Base-by-base conservation (phyloP, 768 basidiomycete genomes). In the Auriscalpium microsporum region DNA sequence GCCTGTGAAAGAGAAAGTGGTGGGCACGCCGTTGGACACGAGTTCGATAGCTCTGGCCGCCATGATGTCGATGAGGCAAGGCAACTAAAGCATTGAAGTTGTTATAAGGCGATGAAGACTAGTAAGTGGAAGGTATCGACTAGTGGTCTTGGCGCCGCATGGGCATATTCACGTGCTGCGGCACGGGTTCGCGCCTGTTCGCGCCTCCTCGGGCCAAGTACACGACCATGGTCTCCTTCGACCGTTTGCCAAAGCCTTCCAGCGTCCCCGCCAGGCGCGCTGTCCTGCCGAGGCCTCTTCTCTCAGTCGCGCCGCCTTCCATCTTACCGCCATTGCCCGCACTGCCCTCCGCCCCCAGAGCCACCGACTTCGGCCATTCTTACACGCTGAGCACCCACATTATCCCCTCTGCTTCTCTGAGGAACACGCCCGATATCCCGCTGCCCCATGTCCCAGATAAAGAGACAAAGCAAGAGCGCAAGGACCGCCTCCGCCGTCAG, bases 311-410 rank as follows among this genome's bases (percentile, higher is more conserved):
- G 5, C 48, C 58, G 1, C 40, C 46, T 35, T 10, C 10, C 45
- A 10, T 17, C 42, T 16, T 52, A 77, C 7, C 80, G 78, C 11
- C 72, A 72, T 10, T 67, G 69, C 17, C 71, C 67, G 36, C 71
- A 72, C 21, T 62, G 65, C 53, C 71, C 69, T 4, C 58, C 65
- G 10, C 71, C 72, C 45, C 64, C 42, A 55, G 48, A 48, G 36
- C 57, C n/a, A 45, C 11, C 17, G 19, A 8, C 44, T 59, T 59
- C n/a, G 23, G 33, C 5, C 23, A 11, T 14, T 10, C 47, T 17
- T 83, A 73, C 58, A 70, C 67, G 7, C 62, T 82, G 1, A 73
- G 76, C 1, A 81, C 81, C 0, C 82, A 85, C 56, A 56, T 85
- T 23, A 62, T 83, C 16, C 81, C 82, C 7, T 78, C 81, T 4